These are phyloP conservation scores for Zygotorulaspora mrakii DNA, from an alignment of 1,139 yeast species.

Conservation along the genomic window DNA sequence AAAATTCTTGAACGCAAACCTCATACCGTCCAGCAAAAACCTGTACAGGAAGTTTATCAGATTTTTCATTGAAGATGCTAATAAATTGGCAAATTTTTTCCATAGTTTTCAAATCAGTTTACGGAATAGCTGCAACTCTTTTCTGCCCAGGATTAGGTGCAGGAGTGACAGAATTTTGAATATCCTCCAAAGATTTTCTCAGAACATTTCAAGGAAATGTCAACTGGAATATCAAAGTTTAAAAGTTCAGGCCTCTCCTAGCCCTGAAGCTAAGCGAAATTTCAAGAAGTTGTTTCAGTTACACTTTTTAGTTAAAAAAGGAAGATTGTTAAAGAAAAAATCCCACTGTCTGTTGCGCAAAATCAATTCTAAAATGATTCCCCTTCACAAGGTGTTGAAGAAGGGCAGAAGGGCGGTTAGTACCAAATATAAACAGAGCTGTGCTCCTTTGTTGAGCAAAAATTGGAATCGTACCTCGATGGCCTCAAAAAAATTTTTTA, in stretches of 20 bases:
- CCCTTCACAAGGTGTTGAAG: not conserved
- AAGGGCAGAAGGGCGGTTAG: not conserved
- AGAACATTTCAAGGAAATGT: not conserved
- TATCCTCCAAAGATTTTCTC: not conserved
- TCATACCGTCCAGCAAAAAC: constrained; percentile 1
- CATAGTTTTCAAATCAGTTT: not conserved
- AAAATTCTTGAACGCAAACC: constrained; percentile 1
- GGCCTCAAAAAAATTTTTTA: not conserved
- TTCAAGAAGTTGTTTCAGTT: not conserved
- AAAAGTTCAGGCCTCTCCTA: not conserved
- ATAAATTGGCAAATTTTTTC: not conserved
- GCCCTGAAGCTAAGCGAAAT: not conserved
- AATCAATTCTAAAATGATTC: not conserved
- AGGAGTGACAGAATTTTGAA: not conserved
- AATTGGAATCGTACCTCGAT: not conserved
- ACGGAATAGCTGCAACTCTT: not conserved
- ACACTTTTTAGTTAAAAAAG: not conserved
- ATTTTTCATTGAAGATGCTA: not conserved
- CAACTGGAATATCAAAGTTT: not conserved
- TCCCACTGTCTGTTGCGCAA: not conserved
- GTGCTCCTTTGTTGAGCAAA: not conserved
- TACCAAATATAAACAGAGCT: not conserved
- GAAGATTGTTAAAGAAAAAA: not conserved
- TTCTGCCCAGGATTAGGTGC: not conserved
- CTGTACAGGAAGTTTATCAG: not conserved